phyloP scores from a whole-genome alignment of 495 filamentous ascomycete species.

The Schizothecium vesticola region DNA sequence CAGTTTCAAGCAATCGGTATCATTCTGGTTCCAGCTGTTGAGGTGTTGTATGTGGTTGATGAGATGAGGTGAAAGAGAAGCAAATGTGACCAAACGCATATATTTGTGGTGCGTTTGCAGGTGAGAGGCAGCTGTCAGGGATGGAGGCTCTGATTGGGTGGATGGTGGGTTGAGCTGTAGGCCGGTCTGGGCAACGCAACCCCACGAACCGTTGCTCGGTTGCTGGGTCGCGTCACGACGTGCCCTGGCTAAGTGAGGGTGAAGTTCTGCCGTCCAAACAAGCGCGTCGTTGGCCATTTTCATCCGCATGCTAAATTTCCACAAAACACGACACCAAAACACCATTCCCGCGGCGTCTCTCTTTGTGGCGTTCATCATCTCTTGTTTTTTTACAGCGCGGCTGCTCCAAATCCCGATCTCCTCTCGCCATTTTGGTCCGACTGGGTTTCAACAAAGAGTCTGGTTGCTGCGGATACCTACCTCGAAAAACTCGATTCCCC shows the following conservation, averaged over 20 bases:
- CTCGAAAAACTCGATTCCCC: neutral
- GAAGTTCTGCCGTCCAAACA: neutral
- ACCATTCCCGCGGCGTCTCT: neutral
- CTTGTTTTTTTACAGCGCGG: neutral
- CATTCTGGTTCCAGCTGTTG: neutral
- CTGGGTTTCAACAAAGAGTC: neutral
- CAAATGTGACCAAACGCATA: too few species aligned
- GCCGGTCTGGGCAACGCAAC: neutral
- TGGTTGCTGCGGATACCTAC: neutral
- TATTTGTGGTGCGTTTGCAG: too few species aligned
- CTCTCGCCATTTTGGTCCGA: neutral
- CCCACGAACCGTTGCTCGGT: neutral
- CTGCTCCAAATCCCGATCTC: neutral
- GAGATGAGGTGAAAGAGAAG: neutral
- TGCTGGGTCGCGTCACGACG: constrained; percentile 6
- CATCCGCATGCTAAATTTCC: too few species aligned
- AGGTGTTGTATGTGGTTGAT: neutral
- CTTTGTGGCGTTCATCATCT: neutral
- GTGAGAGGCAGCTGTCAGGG: neutral
- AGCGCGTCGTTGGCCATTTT: too few species aligned
- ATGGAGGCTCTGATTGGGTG: neutral
- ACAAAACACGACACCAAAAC: neutral
- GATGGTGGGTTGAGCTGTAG: neutral
- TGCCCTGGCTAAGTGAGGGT: neutral
- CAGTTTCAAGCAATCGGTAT: neutral